Evolutionary conservation across 2,329 filamentous ascomycete genomes (phyloP).

Genomic region (Diaporthe amygdali): DNA sequence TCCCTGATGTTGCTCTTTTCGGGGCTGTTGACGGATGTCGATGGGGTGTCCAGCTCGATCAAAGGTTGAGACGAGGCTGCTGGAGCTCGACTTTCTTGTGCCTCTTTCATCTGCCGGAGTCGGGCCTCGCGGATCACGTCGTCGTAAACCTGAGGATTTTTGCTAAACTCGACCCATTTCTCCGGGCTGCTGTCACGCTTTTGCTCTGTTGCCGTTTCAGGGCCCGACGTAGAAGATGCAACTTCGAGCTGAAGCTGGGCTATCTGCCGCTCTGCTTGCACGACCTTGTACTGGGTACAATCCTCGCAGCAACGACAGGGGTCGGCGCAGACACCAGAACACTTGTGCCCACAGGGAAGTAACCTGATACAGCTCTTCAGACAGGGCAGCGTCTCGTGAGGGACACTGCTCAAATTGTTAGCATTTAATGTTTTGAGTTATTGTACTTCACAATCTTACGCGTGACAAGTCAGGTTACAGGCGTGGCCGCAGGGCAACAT

Average conservation of each 20-base stretch:
- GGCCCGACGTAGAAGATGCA: background rate
- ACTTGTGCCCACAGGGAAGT: conserved; percentile 32
- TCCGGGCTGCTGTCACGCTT: background rate
- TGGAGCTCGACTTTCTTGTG: background rate
- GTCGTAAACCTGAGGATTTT: conserved; percentile 1
- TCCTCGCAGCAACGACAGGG: conserved; percentile 14
- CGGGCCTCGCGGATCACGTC: background rate
- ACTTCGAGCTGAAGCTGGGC: background rate
- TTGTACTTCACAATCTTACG: conserved; percentile 39
- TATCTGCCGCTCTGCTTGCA: background rate
- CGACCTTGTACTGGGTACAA: background rate
- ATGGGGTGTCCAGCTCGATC: background rate
- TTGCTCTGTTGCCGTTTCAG: background rate
- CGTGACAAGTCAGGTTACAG: conserved; percentile 58
- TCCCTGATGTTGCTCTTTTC: background rate
- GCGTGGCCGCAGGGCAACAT: conserved; percentile 54
- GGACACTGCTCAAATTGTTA: conserved; percentile 8
- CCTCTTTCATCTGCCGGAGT: background rate
- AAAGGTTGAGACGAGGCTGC: background rate
- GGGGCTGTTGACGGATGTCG: background rate
- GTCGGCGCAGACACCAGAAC: conserved; percentile 29
- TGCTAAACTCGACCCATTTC: background rate
- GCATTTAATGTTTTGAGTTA: background rate
- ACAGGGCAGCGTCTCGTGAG: conserved; percentile 31
- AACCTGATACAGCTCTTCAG: conserved; percentile 27